Evolutionary conservation across 2,329 filamentous ascomycete genomes (phyloP), one percentile per base, ranked within the genome.

Genomic region (Aspergillus intermedius): DNA sequence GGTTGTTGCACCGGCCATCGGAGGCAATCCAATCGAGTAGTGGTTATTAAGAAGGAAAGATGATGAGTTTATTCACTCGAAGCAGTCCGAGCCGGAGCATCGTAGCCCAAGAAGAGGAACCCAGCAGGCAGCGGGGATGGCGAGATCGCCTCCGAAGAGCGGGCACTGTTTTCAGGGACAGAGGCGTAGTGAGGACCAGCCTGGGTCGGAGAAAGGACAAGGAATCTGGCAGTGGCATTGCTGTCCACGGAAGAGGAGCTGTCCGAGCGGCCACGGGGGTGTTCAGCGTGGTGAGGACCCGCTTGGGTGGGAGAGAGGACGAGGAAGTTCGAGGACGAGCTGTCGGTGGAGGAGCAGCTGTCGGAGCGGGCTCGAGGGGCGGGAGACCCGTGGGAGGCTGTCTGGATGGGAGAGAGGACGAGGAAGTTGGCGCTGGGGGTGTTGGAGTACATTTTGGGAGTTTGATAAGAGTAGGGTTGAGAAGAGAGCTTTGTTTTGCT

Each of bases 341-440:
- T n/a, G 21, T 28, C 55, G 1, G 59, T 58, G 7, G 49, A 48
- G 45, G 53, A 54, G 39, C 44, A 49, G 34, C 47, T 28, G 40
- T 55, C 56, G 42, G 59, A 61, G 47, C 61, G 60, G 30, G 65
- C 56, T 49, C 65, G 59, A 54, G 64, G 65, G 44, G 60, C 59
- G 52, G 53, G 47, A 49, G 55, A 43, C 15, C 15, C 37, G 34
- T 55, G 55, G 1, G 58, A 58, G 9, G 48, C 49, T 45, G 53
- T 54, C 37, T 46, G 50, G 30, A 47, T 28, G 42, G 56, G 56
- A 43, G 59, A 61, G 47, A 62, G 60, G 30, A 66, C 57, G 50
- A 66, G 59, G 54, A 65, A 66, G 46, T 61, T 60, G 54, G 53
- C 48, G 50, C 60, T 56, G 48, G 63, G 54, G 47, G 62, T 62